Conservation (phyloP, 768 basidiomycete species). For the Leccinum sublutescens region DNA sequence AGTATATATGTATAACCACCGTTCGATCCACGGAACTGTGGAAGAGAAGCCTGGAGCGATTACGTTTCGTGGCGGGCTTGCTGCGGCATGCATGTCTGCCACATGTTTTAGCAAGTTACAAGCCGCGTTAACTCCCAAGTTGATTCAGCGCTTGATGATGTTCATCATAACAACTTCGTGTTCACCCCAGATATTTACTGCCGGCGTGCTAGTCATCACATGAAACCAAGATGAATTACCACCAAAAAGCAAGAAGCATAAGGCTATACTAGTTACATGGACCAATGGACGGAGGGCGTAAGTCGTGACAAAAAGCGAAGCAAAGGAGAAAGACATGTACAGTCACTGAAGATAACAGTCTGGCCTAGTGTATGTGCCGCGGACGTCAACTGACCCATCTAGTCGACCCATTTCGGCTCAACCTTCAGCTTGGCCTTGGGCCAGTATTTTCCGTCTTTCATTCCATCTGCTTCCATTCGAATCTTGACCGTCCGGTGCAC, state of each 20-base stretch:
- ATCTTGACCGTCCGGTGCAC: constrained; percentile 48
- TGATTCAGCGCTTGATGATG: no score
- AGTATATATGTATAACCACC: no score
- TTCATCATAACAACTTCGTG: no score
- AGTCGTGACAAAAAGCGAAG: not conserved
- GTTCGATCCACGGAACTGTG: no score
- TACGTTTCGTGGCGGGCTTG: not conserved
- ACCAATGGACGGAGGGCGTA: not conserved
- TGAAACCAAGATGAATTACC: no score
- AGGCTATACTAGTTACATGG: not conserved
- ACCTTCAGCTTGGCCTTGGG: constrained; percentile 40
- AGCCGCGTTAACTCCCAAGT: no score
- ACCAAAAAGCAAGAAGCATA: not conserved
- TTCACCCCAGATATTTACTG: no score
- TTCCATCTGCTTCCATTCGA: constrained; percentile 49
- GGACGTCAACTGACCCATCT: not conserved
- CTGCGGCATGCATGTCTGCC: no score
- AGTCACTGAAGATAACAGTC: not conserved
- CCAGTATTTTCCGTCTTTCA: constrained; percentile 34
- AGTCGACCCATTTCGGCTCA: constrained; percentile 43
- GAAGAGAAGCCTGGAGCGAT: not conserved
- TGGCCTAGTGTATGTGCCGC: not conserved
- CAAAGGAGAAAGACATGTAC: not conserved
- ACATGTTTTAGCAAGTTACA: no score
- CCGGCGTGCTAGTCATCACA: constrained; percentile 32